phyloP scores from a whole-genome alignment of 2,329 filamentous ascomycete genomes.

The Arthroderma uncinatum region DNA sequence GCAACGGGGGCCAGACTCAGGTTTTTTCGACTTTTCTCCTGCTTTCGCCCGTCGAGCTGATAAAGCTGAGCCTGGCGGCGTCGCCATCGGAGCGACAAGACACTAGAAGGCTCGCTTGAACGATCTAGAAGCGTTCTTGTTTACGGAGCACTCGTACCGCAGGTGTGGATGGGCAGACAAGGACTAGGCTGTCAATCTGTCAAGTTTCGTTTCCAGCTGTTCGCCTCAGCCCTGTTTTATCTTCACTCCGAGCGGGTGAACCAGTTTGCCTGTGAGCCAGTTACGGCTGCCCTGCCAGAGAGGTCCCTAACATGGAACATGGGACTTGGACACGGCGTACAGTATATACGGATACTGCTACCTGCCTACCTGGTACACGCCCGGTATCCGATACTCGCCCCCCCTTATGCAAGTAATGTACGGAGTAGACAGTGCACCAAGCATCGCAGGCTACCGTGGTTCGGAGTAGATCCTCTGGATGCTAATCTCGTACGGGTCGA shows the following conservation, averaged over 20 bases:
- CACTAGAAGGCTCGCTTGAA: not conserved
- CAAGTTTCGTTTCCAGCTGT: not conserved
- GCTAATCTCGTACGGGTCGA: too few relatives aligned
- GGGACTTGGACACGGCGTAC: not conserved
- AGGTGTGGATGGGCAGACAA: not conserved
- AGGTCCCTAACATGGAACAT: not conserved
- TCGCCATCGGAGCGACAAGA: too few relatives aligned
- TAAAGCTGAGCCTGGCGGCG: not conserved
- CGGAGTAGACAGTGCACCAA: too few relatives aligned
- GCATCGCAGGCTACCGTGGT: too few relatives aligned
- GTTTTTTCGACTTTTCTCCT: not conserved
- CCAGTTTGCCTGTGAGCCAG: not conserved
- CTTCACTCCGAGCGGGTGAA: not conserved
- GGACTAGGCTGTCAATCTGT: not conserved
- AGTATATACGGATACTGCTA: too few relatives aligned
- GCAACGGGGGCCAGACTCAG: not conserved
- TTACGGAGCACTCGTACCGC: not conserved
- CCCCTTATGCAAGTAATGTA: too few relatives aligned
- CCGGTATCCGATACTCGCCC: too few relatives aligned
- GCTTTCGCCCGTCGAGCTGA: not conserved
- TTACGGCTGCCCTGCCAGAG: not conserved
- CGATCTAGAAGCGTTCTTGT: slow-evolving; percentile 3
- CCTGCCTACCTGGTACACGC: too few relatives aligned
- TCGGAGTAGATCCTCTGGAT: too few relatives aligned
- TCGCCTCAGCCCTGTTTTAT: not conserved